Conservation (phyloP, 352 stramenopile genomes). For the Pythium coloratum region DNA sequence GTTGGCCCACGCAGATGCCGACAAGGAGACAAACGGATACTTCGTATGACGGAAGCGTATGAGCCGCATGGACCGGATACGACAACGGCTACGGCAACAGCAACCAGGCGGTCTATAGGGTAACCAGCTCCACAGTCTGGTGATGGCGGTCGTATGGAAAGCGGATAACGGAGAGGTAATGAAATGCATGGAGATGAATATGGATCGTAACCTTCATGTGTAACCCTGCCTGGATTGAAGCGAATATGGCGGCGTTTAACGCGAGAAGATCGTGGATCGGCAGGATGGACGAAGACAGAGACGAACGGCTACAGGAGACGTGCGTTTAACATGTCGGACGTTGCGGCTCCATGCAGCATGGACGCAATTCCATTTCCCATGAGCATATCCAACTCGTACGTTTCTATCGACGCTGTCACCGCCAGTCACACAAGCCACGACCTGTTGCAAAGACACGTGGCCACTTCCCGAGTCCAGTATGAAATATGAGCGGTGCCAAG, state of each 20-base stretch:
- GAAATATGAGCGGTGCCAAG: not conserved
- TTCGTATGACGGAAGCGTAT: not conserved
- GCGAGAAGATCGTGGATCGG: not conserved
- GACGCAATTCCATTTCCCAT: constrained; percentile 2
- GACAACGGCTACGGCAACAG: not conserved
- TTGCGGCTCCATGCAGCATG: not conserved
- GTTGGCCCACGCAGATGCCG: not conserved
- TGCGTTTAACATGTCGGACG: constrained; percentile 8
- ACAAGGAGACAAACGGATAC: not conserved
- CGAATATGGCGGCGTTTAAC: not conserved
- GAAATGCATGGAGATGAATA: not conserved
- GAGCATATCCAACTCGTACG: not conserved
- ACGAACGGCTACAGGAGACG: not conserved
- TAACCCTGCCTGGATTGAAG: not conserved
- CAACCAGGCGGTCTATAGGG: constrained; percentile 1
- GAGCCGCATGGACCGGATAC: not conserved
- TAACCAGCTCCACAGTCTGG: not conserved
- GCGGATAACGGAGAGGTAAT: not conserved
- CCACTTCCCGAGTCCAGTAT: not conserved
- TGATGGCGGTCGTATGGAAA: not conserved
- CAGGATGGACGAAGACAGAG: not conserved
- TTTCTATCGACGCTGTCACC: constrained; percentile 1
- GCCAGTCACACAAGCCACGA: not conserved
- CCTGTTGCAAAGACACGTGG: constrained; percentile 5
- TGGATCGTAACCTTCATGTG: not conserved